Evolutionary conservation across 805 yeast genomes (phyloP), one percentile per base, ranked within the genome.

Genomic region (Candida sithepensis): DNA sequence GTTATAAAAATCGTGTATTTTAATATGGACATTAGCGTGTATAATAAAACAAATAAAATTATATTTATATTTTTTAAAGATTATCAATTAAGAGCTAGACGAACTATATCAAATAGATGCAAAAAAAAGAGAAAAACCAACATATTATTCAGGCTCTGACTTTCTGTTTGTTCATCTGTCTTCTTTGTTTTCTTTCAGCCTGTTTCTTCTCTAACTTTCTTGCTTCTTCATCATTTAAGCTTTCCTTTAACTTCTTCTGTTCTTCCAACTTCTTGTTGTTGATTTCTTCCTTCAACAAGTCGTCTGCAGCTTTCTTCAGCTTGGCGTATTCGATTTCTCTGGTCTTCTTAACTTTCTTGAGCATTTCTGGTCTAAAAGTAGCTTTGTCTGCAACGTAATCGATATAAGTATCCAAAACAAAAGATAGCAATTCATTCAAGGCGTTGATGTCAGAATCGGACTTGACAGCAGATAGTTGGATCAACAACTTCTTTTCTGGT

Each of bases 111-210:
- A 32, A 12, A 13, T 32, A 41, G 14, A 26, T 28, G 36, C 16
- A 18, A 9, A 18, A 19, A 16, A 30, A 28, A 9, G 19, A 19
- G 18, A 30, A 28, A 9, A 28, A 41, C 13, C 16, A 42, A 18
- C 14, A 43, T 3, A 43, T n/a, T 20, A 22, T 8, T 45, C 41
- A 51, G 34, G 42, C 39, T 55, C 69, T 71, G 54, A 70, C 69
- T 60, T 75, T 81, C 68, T 84, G 84, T 68, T 79, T 82, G 68
- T 77, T 82, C 69, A 72, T 76, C 64, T 71, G 70, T 69, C 88
- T 87, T 72, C 89, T 82, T 64, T 84, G 88, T 67, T 82, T 88
- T 73, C 84, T 88, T 57, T 88, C 96, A 55, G 74, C 73, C 66
- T 85, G 88, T 71, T 85, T 88, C 71, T 81, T 82, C 54, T 86